phyloP scores from a whole-genome alignment of 2,329 filamentous ascomycete species.

The Graphilbum ipis-grandicollis region DNA sequence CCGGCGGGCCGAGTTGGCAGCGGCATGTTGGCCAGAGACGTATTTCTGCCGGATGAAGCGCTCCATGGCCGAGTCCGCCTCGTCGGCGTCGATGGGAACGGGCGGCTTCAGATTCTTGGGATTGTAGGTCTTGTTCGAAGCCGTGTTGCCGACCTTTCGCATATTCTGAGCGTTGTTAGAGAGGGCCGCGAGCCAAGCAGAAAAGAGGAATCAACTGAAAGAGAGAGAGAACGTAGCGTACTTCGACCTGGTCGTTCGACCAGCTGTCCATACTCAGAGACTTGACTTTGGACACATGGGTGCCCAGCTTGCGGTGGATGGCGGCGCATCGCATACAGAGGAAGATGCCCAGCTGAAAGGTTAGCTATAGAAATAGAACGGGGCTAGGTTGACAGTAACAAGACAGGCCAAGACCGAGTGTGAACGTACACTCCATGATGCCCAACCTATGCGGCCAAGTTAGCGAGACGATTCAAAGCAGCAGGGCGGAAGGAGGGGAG shows the following conservation, averaged over 20 bases:
- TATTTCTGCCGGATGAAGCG: slow-evolving; percentile 93
- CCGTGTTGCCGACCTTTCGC: slow-evolving; percentile 75
- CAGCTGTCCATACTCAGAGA: slow-evolving; percentile 97
- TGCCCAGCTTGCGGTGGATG: slow-evolving; percentile 89
- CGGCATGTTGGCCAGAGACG: slow-evolving; percentile 28
- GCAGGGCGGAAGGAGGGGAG: slow-evolving; percentile 1
- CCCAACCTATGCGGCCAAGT: slow-evolving; percentile 51
- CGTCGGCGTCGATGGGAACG: slow-evolving; percentile 78
- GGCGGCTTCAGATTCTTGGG: slow-evolving; percentile 67
- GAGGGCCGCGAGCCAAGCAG: background rate
- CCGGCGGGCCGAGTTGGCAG: slow-evolving; percentile 13
- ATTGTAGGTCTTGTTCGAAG: slow-evolving; percentile 82
- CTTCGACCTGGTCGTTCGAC: slow-evolving; percentile 91
- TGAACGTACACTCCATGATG: slow-evolving; percentile 85
- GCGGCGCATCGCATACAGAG: slow-evolving; percentile 95
- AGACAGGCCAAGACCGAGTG: no score
- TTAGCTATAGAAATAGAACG: background rate
- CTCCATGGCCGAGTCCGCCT: slow-evolving; percentile 88
- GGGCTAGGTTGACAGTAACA: no score
- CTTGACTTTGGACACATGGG: slow-evolving; percentile 97
- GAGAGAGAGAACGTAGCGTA: no score
- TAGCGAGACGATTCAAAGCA: background rate
- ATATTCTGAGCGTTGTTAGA: slow-evolving; percentile 51
- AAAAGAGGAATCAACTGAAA: no score
- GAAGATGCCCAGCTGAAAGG: slow-evolving; percentile 88